phyloP scores from a whole-genome alignment of 495 filamentous ascomycete species.

The Oleoguttula mirabilis region DNA sequence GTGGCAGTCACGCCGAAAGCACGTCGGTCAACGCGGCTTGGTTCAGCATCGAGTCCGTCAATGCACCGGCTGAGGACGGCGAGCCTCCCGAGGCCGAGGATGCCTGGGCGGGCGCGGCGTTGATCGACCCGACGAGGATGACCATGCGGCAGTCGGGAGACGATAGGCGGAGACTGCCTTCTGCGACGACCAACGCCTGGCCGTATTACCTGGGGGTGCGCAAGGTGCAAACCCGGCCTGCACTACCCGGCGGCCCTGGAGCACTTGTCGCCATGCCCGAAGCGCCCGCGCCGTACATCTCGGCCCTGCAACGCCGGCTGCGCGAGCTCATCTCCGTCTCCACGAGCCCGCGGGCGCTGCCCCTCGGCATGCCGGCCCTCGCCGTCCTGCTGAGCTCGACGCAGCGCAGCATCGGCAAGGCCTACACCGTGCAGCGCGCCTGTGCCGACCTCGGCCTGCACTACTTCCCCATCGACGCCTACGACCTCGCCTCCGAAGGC shows the following conservation, averaged over 20 bases:
- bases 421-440: conserved; percentile 58
- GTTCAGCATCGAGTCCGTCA: conserved; percentile 70
- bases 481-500: conserved; percentile 84
- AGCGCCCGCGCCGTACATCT: conserved; percentile 39
- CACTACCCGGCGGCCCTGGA: neutral
- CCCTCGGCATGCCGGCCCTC: conserved; percentile 74
- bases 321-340: conserved; percentile 79
- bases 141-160: conserved; percentile 81
- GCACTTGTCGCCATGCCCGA: conserved; percentile 13
- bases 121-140: conserved; percentile 70
- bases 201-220: conserved; percentile 72
- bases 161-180: conserved; percentile 63
- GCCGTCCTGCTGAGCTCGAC: conserved; percentile 80
- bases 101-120: conserved; percentile 69
- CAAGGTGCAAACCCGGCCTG: neutral
- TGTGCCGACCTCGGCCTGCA: conserved; percentile 84
- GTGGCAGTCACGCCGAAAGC: neutral
- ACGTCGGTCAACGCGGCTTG: conserved; percentile 51
- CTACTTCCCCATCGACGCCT: conserved; percentile 78
- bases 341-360: conserved; percentile 74
- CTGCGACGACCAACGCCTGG: conserved; percentile 63
- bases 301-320: conserved; percentile 60
- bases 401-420: conserved; percentile 85
- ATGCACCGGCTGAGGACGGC: conserved; percentile 33
- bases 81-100: conserved; percentile 43